phyloP scores from a whole-genome alignment of 83 land plant species.

The Larix sibirica region DNA sequence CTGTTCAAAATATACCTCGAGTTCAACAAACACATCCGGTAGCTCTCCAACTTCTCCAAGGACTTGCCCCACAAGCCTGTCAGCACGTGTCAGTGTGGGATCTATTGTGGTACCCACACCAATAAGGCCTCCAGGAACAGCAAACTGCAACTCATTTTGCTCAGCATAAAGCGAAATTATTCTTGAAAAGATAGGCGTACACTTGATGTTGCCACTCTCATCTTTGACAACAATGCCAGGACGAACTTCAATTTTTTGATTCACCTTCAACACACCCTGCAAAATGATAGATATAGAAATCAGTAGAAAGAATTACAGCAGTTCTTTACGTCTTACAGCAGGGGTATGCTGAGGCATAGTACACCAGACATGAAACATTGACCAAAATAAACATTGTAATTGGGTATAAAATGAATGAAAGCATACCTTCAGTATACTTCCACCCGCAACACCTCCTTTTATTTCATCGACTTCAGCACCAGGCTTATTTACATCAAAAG shows the following conservation, averaged over 20 bases:
- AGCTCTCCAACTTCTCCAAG: constrained; percentile 96
- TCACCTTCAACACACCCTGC: constrained; percentile 92
- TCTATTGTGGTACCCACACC: constrained; percentile 99
- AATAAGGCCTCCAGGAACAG: constrained; percentile 98
- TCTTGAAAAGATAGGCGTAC: constrained; percentile 97
- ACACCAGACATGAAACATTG: too few relatives aligned
- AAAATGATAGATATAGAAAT: too few relatives aligned
- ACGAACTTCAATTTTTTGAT: constrained; percentile 94
- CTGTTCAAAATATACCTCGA: constrained; percentile 66
- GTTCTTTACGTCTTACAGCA: too few relatives aligned
- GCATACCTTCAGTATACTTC: constrained; percentile 92
- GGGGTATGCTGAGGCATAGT: too few relatives aligned
- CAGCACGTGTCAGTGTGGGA: constrained; percentile 97
- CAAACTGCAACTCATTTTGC: constrained; percentile 97
- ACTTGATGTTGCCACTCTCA: constrained; percentile 89
- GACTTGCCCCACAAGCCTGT: constrained; percentile 97
- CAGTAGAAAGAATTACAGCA: too few relatives aligned
- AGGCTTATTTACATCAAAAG: constrained; percentile 99
- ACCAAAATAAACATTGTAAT: too few relatives aligned
- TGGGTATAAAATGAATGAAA: not conserved
- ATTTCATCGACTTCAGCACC: constrained; percentile 98
- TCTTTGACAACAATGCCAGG: constrained; percentile 96
- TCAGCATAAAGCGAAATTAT: constrained; percentile 96
- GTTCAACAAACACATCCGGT: constrained; percentile 96
- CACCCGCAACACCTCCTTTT: constrained; percentile 99